Evolutionary conservation across 2,329 filamentous ascomycete genomes (phyloP).

Genomic region (Magnaporthiopsis incrustans): DNA sequence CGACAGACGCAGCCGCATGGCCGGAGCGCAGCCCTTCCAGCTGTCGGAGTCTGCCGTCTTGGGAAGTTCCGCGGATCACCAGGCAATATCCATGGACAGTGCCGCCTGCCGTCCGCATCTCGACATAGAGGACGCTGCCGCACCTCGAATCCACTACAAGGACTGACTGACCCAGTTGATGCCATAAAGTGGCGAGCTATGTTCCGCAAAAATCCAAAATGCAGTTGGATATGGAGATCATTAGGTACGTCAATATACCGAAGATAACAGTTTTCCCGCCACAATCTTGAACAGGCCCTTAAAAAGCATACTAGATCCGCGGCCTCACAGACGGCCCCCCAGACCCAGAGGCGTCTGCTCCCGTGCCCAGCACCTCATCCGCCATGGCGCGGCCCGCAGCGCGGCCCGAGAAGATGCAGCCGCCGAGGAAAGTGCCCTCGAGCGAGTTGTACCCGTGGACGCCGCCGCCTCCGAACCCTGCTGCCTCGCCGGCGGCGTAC

Average conservation of each 20-base stretch:
- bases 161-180: too few species aligned
- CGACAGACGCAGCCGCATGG: constrained; percentile 21
- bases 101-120: constrained; percentile 23
- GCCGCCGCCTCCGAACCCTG: constrained; percentile 54
- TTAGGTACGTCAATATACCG: too few species aligned
- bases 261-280: not conserved
- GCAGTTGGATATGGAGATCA: too few species aligned
- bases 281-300: not conserved
- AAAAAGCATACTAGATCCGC: not conserved
- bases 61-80: constrained; percentile 30
- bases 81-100: constrained; percentile 24
- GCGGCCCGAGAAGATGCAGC: constrained; percentile 54
- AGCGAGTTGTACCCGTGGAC: constrained; percentile 55
- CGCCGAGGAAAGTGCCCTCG: constrained; percentile 54
- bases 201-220: too few species aligned
- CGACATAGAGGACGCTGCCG: constrained; percentile 15
- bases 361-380: constrained; percentile 28
- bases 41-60: constrained; percentile 29
- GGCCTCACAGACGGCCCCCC: not conserved
- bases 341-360: not conserved
- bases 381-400: constrained; percentile 48
- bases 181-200: too few species aligned
- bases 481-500: constrained; percentile 52
- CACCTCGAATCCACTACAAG: constrained; percentile 4
- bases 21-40: constrained; percentile 25